Base-by-base conservation (phyloP, 2,329 filamentous ascomycete genomes). In the Endocalyx cinctus region DNA sequence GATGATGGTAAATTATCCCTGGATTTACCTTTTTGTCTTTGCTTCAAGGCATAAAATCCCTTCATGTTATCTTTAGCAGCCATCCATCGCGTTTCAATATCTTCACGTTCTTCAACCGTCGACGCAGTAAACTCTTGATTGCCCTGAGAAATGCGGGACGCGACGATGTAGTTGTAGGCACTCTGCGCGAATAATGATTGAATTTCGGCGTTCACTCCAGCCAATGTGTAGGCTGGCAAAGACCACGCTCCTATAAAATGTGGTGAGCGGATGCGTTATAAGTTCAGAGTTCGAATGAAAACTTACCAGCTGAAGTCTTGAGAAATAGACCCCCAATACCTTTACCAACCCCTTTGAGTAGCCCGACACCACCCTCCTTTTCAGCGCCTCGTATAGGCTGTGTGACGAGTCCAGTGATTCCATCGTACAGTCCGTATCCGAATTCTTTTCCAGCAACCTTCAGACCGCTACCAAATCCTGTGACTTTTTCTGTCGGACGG, bases 301-400 rank as follows among this genome's bases (percentile, higher is more conserved):
- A 59, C 72, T 60, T 59, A 79, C 79, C 87, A 38, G 85, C 86
- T 36, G 81, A 76, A n/a, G 87, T 84, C 54, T 94, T 94, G 14
- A 92, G 63, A 2, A 92, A 69, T 2, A 94, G 57, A 1, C 89
- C 89, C 5, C 86, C 87, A 25, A 94, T 74, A 1, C 87, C 89
- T 53, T 87, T 92, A 1, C 83, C 87, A 27, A 94, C 69, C 0
- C 86, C 86, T 56, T 89, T 90, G 10, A 88, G 52, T 6, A 89
- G 68, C 1, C 89, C 89, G 5, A 52, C 44, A 10, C 47, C 52
- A 3, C 80, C 80, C 42, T 79, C 76, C 45, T 84, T 78, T 52
- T 75, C 75, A 3, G 77, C 78, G 10, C 80, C 88, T 39, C 74
- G 74, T 5, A 82, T 59, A 0, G 88, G 88, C 45, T 94, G 87